These are phyloP conservation scores for Microcyclosporella mali DNA, from an alignment of 2,329 filamentous ascomycete species.

Conservation along the genomic window DNA sequence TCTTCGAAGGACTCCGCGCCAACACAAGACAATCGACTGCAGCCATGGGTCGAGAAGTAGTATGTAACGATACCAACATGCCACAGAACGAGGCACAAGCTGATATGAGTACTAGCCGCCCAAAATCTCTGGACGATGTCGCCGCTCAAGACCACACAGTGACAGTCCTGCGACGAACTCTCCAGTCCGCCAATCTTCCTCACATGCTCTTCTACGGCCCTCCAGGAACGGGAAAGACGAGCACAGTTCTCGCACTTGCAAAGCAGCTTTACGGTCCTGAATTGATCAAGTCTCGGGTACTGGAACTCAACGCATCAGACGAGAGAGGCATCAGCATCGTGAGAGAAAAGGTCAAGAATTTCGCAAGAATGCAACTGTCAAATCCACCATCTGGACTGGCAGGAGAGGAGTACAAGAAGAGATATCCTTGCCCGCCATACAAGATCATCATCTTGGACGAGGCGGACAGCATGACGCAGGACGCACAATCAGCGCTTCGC, in stretches of 20 bases:
- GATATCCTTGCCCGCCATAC: slow-evolving; percentile 92
- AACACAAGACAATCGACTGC: slow-evolving; percentile 60
- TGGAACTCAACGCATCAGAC: slow-evolving; percentile 98
- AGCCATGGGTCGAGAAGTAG: slow-evolving; percentile 74
- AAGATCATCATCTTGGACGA: slow-evolving; percentile 99
- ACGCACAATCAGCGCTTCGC: slow-evolving; percentile 85
- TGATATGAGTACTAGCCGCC: slow-evolving; percentile 57
- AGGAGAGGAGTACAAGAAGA: slow-evolving; percentile 50
- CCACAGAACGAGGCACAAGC: slow-evolving; percentile 2
- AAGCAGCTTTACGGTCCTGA: slow-evolving; percentile 97
- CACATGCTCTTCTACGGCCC: slow-evolving; percentile 99
- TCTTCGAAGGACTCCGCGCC: slow-evolving; percentile 60
- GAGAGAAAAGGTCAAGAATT: slow-evolving; percentile 96
- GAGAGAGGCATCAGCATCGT: slow-evolving; percentile 97
- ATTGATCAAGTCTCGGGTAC: slow-evolving; percentile 86
- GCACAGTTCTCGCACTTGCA: slow-evolving; percentile 90
- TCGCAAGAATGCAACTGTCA: slow-evolving; percentile 88
- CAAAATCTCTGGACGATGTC: slow-evolving; percentile 89
- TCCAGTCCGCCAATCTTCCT: slow-evolving; percentile 94
- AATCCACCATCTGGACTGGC: slow-evolving; percentile 64
- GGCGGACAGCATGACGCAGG: slow-evolving; percentile 98
- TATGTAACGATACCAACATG: slow-evolving; percentile 6
- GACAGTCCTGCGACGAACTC: slow-evolving; percentile 80
- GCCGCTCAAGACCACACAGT: slow-evolving; percentile 97
- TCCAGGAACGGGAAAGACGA: slow-evolving; percentile 95